Percentiles rank a stretch among this genome's conserved stretches.
Conservation (phyloP, 345 rosid genomes). For the Citrus glauca region DNA sequence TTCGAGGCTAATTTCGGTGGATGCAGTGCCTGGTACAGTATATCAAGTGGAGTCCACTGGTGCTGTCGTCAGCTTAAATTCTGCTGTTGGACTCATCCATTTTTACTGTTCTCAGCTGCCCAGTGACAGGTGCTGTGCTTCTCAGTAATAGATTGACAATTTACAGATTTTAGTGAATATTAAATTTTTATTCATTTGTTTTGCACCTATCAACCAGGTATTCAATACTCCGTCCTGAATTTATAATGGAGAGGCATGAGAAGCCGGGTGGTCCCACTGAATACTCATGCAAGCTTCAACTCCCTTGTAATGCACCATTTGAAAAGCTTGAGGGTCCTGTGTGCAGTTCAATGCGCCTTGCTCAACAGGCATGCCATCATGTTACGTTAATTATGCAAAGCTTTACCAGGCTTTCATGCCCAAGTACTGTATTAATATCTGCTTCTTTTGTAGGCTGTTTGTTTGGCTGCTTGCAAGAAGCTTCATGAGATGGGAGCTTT, state of each 20-base stretch:
- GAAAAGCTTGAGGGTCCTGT: constrained; percentile 94
- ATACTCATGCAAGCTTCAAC: constrained; percentile 96
- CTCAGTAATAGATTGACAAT: background rate
- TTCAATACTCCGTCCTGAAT: constrained; percentile 95
- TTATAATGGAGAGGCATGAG: constrained; percentile 86
- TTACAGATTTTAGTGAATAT: constrained; percentile 7
- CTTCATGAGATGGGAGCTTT: constrained; percentile 99
- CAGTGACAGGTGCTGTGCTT: constrained; percentile 69
- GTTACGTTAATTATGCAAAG: constrained; percentile 2
- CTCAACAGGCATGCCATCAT: constrained; percentile 68
- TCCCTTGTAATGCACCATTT: constrained; percentile 97
- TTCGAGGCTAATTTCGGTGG: constrained; percentile 76
- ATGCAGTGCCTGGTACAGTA: constrained; percentile 72
- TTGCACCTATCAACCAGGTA: constrained; percentile 46
- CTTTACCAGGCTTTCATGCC: background rate
- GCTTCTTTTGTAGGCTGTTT: constrained; percentile 70
- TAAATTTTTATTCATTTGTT: constrained; percentile 3
- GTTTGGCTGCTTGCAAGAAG: constrained; percentile 98
- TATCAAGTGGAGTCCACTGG: constrained; percentile 97
- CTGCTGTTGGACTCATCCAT: constrained; percentile 93
- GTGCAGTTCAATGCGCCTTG: constrained; percentile 92
- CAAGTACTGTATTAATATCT: constrained; percentile 17
- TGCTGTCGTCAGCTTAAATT: constrained; percentile 94
- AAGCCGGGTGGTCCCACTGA: constrained; percentile 86
- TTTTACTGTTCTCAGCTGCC: constrained; percentile 98